These are phyloP conservation scores for Mariannaea elegans DNA, from an alignment of 2,329 filamentous ascomycete species.

Conservation along the genomic window DNA sequence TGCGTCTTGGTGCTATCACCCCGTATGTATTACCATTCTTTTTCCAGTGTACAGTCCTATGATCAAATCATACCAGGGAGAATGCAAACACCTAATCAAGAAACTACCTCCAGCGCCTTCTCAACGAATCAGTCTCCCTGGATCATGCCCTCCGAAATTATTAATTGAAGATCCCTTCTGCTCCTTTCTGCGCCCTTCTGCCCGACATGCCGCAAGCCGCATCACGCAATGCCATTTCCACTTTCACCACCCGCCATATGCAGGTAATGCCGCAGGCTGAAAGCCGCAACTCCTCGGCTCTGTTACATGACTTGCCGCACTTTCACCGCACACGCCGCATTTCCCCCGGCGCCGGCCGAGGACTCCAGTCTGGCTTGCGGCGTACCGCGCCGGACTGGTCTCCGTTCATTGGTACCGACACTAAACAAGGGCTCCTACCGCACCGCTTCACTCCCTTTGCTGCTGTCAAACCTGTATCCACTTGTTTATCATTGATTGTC, in stretches of 20 bases:
- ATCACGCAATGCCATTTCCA: slow-evolving; percentile 38
- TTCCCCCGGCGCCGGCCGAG: slow-evolving; percentile 33
- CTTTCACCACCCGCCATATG: slow-evolving; percentile 22
- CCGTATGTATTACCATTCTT: not conserved
- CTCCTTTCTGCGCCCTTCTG: slow-evolving; percentile 9
- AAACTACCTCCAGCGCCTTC: slow-evolving; percentile 7
- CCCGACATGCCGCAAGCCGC: slow-evolving; percentile 24
- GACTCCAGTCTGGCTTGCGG: slow-evolving; percentile 13
- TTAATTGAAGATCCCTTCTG: slow-evolving; percentile 5
- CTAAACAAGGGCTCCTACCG: slow-evolving; percentile 9
- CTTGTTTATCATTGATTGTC: slow-evolving; percentile 6
- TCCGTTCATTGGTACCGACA: slow-evolving; percentile 17
- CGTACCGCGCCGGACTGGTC: slow-evolving; percentile 25
- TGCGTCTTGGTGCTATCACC: slow-evolving; percentile 8
- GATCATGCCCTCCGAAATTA: slow-evolving; percentile 1
- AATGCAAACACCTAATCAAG: slow-evolving; percentile 9
- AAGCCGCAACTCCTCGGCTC: slow-evolving; percentile 19
- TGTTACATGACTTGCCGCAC: slow-evolving; percentile 33
- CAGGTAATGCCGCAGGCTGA: slow-evolving; percentile 16
- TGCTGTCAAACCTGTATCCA: not conserved
- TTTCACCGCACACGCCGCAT: slow-evolving; percentile 39
- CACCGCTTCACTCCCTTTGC: slow-evolving; percentile 8
- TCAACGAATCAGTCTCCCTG: not conserved
- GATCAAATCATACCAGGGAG: not conserved
- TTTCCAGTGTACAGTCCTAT: not conserved